These are phyloP conservation scores for Penicillium herquei DNA, from an alignment of 495 filamentous ascomycete genomes.

Conservation along the genomic window DNA sequence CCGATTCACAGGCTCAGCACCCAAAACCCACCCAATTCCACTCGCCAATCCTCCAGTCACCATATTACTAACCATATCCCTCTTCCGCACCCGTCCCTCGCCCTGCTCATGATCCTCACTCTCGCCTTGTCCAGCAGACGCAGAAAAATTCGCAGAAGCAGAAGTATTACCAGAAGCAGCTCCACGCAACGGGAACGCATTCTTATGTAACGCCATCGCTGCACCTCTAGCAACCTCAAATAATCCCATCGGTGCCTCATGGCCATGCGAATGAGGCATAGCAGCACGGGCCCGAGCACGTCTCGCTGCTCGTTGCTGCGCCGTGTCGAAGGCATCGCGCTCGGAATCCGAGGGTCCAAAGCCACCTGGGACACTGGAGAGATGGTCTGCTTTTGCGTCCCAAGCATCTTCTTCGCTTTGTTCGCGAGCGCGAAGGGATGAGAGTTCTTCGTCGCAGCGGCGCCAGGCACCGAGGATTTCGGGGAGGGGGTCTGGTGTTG, in stretches of 20 bases:
- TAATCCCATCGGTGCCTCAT: conserved; percentile 88
- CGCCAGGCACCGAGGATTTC: conserved; percentile 86
- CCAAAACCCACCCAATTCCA: conserved; percentile 84
- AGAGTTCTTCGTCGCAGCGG: conserved; percentile 83
- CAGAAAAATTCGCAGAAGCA: neutral
- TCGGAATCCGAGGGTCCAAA: conserved; percentile 53
- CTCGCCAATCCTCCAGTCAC: conserved; percentile 70
- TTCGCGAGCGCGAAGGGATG: conserved; percentile 65
- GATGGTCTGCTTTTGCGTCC: conserved; percentile 62
- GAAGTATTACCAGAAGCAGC: conserved; percentile 11
- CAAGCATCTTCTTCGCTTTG: conserved; percentile 70
- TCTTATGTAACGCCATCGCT: conserved; percentile 68
- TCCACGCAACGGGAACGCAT: conserved; percentile 53
- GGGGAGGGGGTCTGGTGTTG: conserved; percentile 65
- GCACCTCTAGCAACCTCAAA: conserved; percentile 90
- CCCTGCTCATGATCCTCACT: conserved; percentile 27
- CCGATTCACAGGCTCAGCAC: conserved; percentile 58
- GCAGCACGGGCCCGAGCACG: conserved; percentile 38
- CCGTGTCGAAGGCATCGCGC: conserved; percentile 44
- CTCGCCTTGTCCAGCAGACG: conserved; percentile 16
- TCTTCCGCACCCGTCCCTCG: conserved; percentile 62
- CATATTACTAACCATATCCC: conserved; percentile 78
- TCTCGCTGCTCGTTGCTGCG: conserved; percentile 34
- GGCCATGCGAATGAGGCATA: conserved; percentile 37
- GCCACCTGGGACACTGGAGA: conserved; percentile 61